Evolutionary conservation across 495 filamentous ascomycete genomes (phyloP), one percentile per base, ranked within the genome.

Genomic region (Friedmanniomyces simplex): DNA sequence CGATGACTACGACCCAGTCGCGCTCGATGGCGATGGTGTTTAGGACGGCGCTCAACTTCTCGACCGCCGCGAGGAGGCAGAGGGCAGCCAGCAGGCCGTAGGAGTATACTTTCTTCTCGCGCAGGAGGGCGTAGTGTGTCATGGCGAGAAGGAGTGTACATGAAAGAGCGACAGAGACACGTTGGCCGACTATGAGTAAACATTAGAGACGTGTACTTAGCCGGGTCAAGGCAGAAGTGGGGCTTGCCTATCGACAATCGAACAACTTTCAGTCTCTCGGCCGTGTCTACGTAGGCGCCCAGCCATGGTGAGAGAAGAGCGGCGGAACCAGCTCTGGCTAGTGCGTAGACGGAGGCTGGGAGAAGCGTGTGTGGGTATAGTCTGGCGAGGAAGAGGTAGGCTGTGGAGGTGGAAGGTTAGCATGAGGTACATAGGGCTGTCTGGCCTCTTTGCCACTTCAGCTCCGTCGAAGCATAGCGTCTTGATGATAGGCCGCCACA

Each of bases 11-110:
- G 8, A 72, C 72, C 83, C 84, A 88, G 59, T 88, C 84, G 59
- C 78, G 69, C 67, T 86, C 83, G 10, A 87, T 78, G 0, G 83
- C 72, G 0, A 88, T 73, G 11, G 79, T 73, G 64, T 86, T 87
- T 50, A 76, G 69, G 11, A 73, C 64, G 0, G 77, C 68, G 26
- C 68, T 66, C 36, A 83, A 58, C 60, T 82, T 83, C 63, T 85
- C 82, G 5, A 82, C 54, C 49, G 80, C 79, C 4, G 79, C 80
- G 5, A 84, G 66, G 1, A 77, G 22, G 1, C 75, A 67, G 13
- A 79, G 69, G 1, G 71, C 46, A 6, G 66, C 61, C 57, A 57
- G 67, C 18, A 26, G 11, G 22, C 34, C 18, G 20, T 61, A 67
- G 32, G 34, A 28, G 37, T 14, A 26, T 6, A 52, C 1, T 16